Conservation (phyloP, 805 yeast species). For the Wickerhamiella parazyma region DNA sequence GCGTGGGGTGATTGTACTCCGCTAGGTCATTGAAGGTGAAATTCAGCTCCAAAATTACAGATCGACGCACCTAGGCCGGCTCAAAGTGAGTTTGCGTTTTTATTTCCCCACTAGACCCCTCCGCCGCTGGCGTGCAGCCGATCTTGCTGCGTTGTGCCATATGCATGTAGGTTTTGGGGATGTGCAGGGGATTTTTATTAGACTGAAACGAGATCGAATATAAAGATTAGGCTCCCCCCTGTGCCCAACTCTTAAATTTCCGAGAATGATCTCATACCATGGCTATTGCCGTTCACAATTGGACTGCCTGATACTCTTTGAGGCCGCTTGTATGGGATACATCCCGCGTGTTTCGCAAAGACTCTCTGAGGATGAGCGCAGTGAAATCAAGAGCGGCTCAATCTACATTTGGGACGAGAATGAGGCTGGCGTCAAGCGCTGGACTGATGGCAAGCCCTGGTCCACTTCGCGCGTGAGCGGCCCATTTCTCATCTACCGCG, state of each 20-base stretch:
- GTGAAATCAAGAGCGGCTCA: constrained; percentile 41
- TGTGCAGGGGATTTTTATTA: constrained; percentile 7
- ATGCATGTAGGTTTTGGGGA: constrained; percentile 7
- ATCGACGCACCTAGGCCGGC: too few relatives aligned
- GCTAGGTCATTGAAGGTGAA: not conserved
- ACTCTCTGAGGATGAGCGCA: constrained; percentile 42
- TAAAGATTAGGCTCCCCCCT: constrained; percentile 1
- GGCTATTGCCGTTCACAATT: constrained; percentile 44
- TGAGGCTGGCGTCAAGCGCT: constrained; percentile 56
- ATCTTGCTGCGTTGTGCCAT: not conserved
- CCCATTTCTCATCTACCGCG: constrained; percentile 47
- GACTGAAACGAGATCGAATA: constrained; percentile 7
- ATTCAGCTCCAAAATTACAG: too few relatives aligned
- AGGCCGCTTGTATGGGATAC: constrained; percentile 44
- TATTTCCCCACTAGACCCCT: too few relatives aligned
- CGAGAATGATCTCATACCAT: constrained; percentile 41
- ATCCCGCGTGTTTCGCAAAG: constrained; percentile 49
- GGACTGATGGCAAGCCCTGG: constrained; percentile 73
- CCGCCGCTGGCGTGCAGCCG: too few relatives aligned
- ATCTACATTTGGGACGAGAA: constrained; percentile 62
- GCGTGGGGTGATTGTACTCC: not conserved
- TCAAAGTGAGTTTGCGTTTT: too few relatives aligned
- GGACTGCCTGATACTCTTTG: constrained; percentile 53
- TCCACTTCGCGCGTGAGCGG: constrained; percentile 58
- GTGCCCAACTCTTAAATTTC: not conserved